Evolutionary conservation across 2,329 filamentous ascomycete genomes (phyloP).

Genomic region (Didymella pinodella): DNA sequence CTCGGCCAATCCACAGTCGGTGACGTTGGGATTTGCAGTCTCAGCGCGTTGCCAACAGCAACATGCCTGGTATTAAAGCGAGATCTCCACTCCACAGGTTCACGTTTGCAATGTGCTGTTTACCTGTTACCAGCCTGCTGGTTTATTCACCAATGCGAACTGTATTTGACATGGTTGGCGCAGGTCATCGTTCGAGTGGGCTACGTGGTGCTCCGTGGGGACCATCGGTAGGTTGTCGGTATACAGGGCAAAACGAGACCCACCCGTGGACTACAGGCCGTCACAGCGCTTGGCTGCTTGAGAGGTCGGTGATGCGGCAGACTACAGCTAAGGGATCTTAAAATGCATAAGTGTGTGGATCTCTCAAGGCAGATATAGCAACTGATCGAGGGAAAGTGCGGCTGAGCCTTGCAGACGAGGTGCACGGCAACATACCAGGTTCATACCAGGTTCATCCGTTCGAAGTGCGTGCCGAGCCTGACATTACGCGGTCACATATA

Average conservation of each 20-base stretch:
- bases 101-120: slow-evolving; percentile 27
- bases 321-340: background rate
- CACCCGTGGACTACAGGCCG: background rate
- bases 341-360: background rate
- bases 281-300: background rate
- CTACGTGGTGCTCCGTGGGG: slow-evolving; percentile 3
- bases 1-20: slow-evolving; percentile 29
- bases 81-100: slow-evolving; percentile 23
- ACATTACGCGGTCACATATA: background rate
- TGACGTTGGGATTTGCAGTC: slow-evolving; percentile 40
- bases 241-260: background rate
- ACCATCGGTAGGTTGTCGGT: background rate
- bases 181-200: slow-evolving; percentile 4
- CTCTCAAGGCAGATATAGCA: background rate
- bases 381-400: background rate
- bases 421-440: background rate
- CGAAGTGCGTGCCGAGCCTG: background rate
- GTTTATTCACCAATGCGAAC: slow-evolving; percentile 32
- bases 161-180: slow-evolving; percentile 18
- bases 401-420: background rate
- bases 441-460: background rate
- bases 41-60: slow-evolving; percentile 36
- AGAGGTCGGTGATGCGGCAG: background rate
- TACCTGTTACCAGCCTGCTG: slow-evolving; percentile 28
- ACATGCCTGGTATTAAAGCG: slow-evolving; percentile 26